phyloP scores from a whole-genome alignment of 306 rosid species.

The Calophaca sinica region DNA sequence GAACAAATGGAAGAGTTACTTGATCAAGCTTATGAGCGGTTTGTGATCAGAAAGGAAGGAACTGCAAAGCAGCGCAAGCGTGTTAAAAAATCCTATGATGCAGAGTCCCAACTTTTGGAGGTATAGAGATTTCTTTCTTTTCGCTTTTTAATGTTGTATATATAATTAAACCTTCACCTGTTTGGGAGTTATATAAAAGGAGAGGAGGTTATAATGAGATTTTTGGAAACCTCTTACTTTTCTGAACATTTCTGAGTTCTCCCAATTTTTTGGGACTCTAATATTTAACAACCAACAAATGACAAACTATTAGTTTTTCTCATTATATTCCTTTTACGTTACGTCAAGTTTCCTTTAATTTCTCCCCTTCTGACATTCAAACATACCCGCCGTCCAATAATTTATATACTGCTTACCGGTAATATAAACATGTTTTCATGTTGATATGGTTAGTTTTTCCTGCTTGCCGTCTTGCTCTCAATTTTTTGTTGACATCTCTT shows the following conservation, averaged over 20 bases:
- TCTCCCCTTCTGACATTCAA: background rate
- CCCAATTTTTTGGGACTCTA: background rate
- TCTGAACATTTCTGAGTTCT: background rate
- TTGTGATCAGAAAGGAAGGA: conserved; percentile 79
- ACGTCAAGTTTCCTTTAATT: background rate
- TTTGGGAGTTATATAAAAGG: conserved; percentile 3
- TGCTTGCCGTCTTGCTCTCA: background rate
- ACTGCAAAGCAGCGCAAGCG: conserved; percentile 86
- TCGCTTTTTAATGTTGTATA: background rate
- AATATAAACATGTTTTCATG: background rate
- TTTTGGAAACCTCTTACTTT: background rate
- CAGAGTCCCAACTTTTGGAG: conserved; percentile 69
- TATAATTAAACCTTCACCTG: background rate
- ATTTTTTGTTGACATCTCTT: background rate
- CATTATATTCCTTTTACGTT: background rate
- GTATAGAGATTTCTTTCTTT: conserved; percentile 50
- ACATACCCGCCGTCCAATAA: background rate
- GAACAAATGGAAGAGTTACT: conserved; percentile 79
- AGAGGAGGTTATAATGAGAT: conserved; percentile 11
- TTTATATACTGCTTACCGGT: conserved; percentile 1
- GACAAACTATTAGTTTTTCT: background rate
- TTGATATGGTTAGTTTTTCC: conserved; percentile 4
- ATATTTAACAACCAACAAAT: background rate
- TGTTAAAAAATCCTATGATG: conserved; percentile 59
- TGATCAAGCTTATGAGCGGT: conserved; percentile 83